Base-by-base conservation (phyloP, 2,329 filamentous ascomycete genomes). In the Scedosporium boydii region DNA sequence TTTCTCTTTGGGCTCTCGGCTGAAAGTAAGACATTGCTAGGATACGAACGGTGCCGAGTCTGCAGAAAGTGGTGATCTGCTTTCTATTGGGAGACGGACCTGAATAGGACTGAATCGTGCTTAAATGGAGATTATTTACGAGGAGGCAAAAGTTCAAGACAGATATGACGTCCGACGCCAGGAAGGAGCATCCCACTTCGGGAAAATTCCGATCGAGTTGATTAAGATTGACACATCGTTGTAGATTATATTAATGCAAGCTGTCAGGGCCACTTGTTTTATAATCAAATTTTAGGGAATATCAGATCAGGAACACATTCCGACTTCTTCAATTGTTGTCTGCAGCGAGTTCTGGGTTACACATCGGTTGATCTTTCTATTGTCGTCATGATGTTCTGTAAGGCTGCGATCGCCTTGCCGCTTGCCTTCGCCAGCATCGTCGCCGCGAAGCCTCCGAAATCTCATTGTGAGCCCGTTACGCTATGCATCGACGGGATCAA, bases 401-500 rank as follows among this genome's bases (percentile, higher is more conserved):
- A 60, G 42, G 12, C 42, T 27, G 6, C 26, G 1, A n/a, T 60
- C 7, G 58, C 16, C 16, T n/a, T 59, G 9, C 38, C 38, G 9
- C 26, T 42, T 12, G 23, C 23, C 58, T n/a, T 60, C 26, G 41
- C 16, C 5, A 42, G 4, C 23, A 26, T 34, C 58, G 42, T 44
- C 5, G 42, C 26, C 42, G 42, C 42, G 12, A 26, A 26, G 38
- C n/a, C n/a, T 1, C 21, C 51, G n/a, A 56, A 23, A 48, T 3
- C 44, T 23, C 9, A 27, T 12, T 59, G 58, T 21, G 21, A 21
- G 41, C n/a, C 34, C 38, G 23, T 16, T 6, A 26, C 34, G 6
- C 57, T 66, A 10, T 67, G 65, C 48, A 44, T 67, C 55, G 62
- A 66, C 29, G 65, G 62, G 12, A 63, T 67, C 57, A 67, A 66